These are phyloP conservation scores for Hypericum androsaemum DNA, from an alignment of 345 rosid species.

Conservation along the genomic window DNA sequence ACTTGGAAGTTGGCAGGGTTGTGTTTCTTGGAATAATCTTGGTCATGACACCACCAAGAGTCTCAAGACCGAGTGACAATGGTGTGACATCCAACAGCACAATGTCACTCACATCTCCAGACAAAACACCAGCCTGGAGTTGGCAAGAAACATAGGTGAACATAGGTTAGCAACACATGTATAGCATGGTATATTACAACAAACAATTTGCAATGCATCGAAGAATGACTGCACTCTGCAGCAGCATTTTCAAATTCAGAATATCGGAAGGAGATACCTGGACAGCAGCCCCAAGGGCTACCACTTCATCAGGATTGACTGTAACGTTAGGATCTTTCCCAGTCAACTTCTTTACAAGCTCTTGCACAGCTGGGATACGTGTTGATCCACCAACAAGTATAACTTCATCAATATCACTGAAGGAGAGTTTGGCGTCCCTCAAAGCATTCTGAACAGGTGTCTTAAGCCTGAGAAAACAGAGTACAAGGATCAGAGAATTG, in stretches of 20 bases:
- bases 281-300: conserved; percentile 96
- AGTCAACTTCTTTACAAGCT: conserved; percentile 77
- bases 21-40: conserved; percentile 92
- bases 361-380: conserved; percentile 94
- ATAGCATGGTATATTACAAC: too few relatives aligned
- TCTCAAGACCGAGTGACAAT: conserved; percentile 82
- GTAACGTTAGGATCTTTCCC: conserved; percentile 95
- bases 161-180: neutral
- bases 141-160: neutral
- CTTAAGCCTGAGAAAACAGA: conserved; percentile 41
- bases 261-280: conserved; percentile 39
- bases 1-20: conserved; percentile 89
- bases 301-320: conserved; percentile 97
- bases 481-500: neutral
- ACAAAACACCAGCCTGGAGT: conserved; percentile 77
- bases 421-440: conserved; percentile 81
- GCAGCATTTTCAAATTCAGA: too few relatives aligned
- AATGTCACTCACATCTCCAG: conserved; percentile 96
- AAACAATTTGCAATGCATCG: too few relatives aligned
- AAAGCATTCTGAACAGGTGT: conserved; percentile 80
- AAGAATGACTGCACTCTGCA: too few relatives aligned
- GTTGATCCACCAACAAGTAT: conserved; percentile 99
- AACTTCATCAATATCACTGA: conserved; percentile 84
- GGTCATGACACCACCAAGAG: conserved; percentile 98
- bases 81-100: conserved; percentile 87